Conservation (phyloP, 768 basidiomycete genomes). For the Solioccasus polychromus region DNA sequence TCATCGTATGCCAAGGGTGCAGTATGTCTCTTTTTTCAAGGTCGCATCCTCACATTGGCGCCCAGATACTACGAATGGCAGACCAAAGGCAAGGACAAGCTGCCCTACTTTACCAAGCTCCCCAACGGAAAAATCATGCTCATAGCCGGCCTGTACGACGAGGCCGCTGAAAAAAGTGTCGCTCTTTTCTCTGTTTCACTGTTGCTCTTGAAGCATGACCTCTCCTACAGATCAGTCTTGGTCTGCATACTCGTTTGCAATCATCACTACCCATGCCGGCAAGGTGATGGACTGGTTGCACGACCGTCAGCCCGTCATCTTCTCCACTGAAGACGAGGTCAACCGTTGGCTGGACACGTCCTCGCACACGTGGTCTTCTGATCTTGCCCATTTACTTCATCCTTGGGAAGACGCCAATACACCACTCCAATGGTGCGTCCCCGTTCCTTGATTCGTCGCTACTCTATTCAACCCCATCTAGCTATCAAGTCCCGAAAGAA, state of each 20-base stretch:
- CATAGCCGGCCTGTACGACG: constrained; percentile 87
- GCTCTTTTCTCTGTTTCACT: background rate
- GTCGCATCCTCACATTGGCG: no score
- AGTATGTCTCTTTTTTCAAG: background rate
- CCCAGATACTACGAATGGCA: constrained; percentile 93
- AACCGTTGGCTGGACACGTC: constrained; percentile 79
- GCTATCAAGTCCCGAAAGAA: constrained; percentile 87
- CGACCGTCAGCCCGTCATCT: constrained; percentile 83
- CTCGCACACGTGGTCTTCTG: constrained; percentile 58
- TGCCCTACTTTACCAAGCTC: constrained; percentile 80
- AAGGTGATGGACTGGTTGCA: constrained; percentile 83
- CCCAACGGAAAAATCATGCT: constrained; percentile 67
- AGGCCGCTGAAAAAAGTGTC: constrained; percentile 59
- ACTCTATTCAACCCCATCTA: constrained; percentile 27
- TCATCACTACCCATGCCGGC: constrained; percentile 80
- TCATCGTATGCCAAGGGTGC: constrained; percentile 79
- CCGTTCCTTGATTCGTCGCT: background rate
- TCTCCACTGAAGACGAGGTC: constrained; percentile 59
- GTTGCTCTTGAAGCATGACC: background rate
- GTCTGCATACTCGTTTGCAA: constrained; percentile 78
- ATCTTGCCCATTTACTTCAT: constrained; percentile 56
- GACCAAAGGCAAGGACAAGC: constrained; percentile 71
- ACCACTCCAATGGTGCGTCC: constrained; percentile 66
- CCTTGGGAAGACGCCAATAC: constrained; percentile 51
- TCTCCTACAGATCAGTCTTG: constrained; percentile 44